phyloP scores from a whole-genome alignment of 2,329 filamentous ascomycete genomes.

The Colletotrichum eleusines region DNA sequence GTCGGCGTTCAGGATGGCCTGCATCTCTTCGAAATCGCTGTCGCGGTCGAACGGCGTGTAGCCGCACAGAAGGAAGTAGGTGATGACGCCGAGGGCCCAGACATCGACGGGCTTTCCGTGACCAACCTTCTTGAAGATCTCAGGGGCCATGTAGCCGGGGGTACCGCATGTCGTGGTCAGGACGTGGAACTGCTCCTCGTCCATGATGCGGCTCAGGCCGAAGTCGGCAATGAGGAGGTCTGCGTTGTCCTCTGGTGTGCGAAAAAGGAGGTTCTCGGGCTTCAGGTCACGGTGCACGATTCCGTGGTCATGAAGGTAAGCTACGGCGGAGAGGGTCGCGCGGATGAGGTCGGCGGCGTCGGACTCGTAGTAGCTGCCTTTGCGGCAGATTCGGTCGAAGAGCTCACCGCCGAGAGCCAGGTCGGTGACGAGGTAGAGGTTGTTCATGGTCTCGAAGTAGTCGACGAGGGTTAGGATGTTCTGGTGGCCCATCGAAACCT shows the following conservation, averaged over 20 bases:
- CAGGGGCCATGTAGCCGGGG: conserved; percentile 98
- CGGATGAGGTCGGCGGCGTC: conserved; percentile 96
- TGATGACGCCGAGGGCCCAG: conserved; percentile 98
- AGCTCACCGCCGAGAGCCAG: conserved; percentile 95
- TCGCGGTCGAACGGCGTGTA: conserved; percentile 99
- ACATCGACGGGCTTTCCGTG: conserved; percentile 98
- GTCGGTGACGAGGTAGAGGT: conserved; percentile 97
- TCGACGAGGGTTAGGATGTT: conserved; percentile 98
- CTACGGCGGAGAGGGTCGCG: conserved; percentile 94
- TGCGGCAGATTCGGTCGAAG: conserved; percentile 98
- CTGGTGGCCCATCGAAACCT: conserved; percentile 98
- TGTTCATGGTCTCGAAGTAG: conserved; percentile 99
- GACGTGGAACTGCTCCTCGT: conserved; percentile 98
- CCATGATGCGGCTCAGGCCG: conserved; percentile 96
- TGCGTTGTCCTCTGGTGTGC: conserved; percentile 97
- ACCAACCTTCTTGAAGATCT: conserved; percentile 99
- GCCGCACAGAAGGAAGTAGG: conserved; percentile 96
- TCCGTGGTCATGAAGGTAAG: conserved; percentile 97
- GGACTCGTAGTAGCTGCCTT: conserved; percentile 98
- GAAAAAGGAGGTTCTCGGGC: conserved; percentile 95
- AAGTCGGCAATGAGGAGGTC: conserved; percentile 98
- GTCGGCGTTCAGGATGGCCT: conserved; percentile 95
- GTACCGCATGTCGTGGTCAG: conserved; percentile 98
- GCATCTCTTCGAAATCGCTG: conserved; percentile 98
- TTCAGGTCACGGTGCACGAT: conserved; percentile 99